These are phyloP conservation scores for Metschnikowia kofuensis DNA, from an alignment of 805 yeast species.

Conservation along the genomic window DNA sequence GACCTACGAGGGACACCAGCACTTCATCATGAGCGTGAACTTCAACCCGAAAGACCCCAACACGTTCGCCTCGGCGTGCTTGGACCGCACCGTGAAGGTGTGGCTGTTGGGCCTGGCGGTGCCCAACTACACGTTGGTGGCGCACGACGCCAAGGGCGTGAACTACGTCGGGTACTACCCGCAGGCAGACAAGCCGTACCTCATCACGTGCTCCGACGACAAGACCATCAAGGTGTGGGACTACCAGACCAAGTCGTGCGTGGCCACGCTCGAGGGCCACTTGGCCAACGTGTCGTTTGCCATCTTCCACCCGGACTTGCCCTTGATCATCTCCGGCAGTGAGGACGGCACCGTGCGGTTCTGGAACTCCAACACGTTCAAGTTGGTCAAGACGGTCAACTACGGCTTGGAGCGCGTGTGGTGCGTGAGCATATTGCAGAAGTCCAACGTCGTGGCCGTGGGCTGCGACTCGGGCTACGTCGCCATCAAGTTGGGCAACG, in stretches of 20 bases:
- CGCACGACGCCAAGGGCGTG: conserved; percentile 92
- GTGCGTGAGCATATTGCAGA: conserved; percentile 79
- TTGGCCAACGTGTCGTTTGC: conserved; percentile 94
- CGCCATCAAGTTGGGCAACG: conserved; percentile 87
- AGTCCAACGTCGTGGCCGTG: conserved; percentile 75
- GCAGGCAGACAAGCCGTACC: conserved; percentile 93
- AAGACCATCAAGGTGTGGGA: conserved; percentile 89
- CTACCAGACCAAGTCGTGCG: conserved; percentile 93
- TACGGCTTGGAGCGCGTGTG: conserved; percentile 94
- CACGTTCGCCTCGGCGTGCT: conserved; percentile 95
- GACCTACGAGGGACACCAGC: conserved; percentile 92
- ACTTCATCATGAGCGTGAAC: conserved; percentile 90
- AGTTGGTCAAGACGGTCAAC: conserved; percentile 86
- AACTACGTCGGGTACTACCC: conserved; percentile 97
- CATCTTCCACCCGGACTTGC: conserved; percentile 95
- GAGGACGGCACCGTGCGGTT: conserved; percentile 93
- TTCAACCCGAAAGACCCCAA: conserved; percentile 97
- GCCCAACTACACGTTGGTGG: conserved; percentile 88
- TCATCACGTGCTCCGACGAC: conserved; percentile 90
- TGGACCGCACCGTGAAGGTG: conserved; percentile 93
- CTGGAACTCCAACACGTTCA: conserved; percentile 94
- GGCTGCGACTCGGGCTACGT: conserved; percentile 95
- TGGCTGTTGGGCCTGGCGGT: conserved; percentile 89
- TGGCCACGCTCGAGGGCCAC: conserved; percentile 93
- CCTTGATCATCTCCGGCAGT: conserved; percentile 90